Percentiles rank a stretch among this genome's conserved stretches.
These are phyloP conservation scores for Logfia minima DNA, from an alignment of 129 eudicot genomes.

Conservation along the genomic window DNA sequence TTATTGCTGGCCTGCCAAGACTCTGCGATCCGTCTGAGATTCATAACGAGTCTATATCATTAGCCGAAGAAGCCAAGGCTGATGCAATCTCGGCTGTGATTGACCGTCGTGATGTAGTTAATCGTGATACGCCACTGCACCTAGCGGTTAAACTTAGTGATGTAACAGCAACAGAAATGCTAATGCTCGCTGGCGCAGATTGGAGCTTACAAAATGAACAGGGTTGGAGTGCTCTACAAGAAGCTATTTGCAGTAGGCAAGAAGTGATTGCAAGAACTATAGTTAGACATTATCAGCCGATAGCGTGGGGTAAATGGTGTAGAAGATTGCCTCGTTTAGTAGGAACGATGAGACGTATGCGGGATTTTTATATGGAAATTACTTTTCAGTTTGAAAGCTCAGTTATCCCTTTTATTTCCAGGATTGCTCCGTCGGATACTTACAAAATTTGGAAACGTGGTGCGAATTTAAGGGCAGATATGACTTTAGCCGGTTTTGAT, in stretches of 20 bases:
- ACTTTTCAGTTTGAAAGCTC: conserved; percentile 91
- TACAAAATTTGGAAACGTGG: conserved; percentile 91
- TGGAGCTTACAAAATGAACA: conserved; percentile 91
- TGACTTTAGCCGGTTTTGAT: conserved; percentile 92
- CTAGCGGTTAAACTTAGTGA: conserved; percentile 77
- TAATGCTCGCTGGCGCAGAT: conserved; percentile 88
- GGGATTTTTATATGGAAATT: conserved; percentile 93
- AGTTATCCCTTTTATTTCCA: conserved; percentile 77
- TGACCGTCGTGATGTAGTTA: conserved; percentile 76
- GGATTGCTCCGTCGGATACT: conserved; percentile 90
- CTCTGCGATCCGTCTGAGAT: conserved; percentile 67
- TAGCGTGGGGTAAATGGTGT: conserved; percentile 96
- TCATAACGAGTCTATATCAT: conserved; percentile 54
- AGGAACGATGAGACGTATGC: conserved; percentile 76
- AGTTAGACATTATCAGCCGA: conserved; percentile 80
- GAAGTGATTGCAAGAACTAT: conserved; percentile 70
- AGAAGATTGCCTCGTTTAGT: conserved; percentile 74
- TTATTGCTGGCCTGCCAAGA: conserved; percentile 63
- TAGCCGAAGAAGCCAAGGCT: conserved; percentile 75
- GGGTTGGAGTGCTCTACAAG: conserved; percentile 92
- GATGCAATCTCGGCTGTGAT: conserved; percentile 72
- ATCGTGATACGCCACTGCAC: conserved; percentile 77
- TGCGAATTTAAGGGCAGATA: conserved; percentile 82
- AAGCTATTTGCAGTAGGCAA: conserved; percentile 72
- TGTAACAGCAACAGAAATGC: conserved; percentile 66